Percentiles rank a stretch among this genome's conserved stretches.
Evolutionary conservation across 2,329 filamentous ascomycete genomes (phyloP).

Genomic region (Neopestalotiopsis sp.): DNA sequence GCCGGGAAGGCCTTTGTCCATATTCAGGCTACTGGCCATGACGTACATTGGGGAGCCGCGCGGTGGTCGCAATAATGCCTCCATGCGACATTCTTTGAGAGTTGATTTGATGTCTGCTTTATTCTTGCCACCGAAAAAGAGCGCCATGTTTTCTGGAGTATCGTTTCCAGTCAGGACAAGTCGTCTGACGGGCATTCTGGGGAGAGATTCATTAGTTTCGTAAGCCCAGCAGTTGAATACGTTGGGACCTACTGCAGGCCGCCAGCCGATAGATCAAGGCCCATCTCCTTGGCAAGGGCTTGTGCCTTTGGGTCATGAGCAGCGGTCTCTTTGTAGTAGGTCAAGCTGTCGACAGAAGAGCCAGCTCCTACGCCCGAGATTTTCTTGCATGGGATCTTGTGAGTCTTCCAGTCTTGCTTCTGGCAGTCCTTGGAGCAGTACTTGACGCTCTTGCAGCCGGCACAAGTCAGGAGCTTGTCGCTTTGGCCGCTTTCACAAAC

Average conservation of each 20-base stretch:
- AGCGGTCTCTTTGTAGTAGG: slow-evolving; percentile 24
- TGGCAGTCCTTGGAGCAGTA: slow-evolving; percentile 34
- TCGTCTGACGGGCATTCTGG: slow-evolving; percentile 15
- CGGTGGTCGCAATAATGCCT: slow-evolving; percentile 17
- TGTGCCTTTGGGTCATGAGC: slow-evolving; percentile 18
- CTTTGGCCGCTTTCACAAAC: slow-evolving; percentile 20
- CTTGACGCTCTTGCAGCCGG: slow-evolving; percentile 24
- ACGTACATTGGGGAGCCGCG: slow-evolving; percentile 15
- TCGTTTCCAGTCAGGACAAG: slow-evolving; percentile 22
- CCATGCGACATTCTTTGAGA: slow-evolving; percentile 9
- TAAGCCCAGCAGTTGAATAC: background rate
- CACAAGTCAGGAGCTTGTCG: slow-evolving; percentile 21
- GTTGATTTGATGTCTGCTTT: slow-evolving; percentile 26
- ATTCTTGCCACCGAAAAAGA: slow-evolving; percentile 28
- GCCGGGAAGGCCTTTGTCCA: slow-evolving; percentile 18
- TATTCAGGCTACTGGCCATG: background rate
- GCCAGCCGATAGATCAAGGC: slow-evolving; percentile 12
- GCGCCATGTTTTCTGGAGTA: slow-evolving; percentile 23
- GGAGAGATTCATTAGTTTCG: background rate
- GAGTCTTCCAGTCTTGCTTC: slow-evolving; percentile 29
- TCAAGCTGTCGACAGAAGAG: background rate
- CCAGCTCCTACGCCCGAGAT: slow-evolving; percentile 18
- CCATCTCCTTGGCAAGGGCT: slow-evolving; percentile 19
- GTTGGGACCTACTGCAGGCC: background rate
- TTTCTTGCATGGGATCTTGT: slow-evolving; percentile 29